Conservation (phyloP, 371 early-diverging fungal species). For the Dinochytrium kinnereticum region DNA sequence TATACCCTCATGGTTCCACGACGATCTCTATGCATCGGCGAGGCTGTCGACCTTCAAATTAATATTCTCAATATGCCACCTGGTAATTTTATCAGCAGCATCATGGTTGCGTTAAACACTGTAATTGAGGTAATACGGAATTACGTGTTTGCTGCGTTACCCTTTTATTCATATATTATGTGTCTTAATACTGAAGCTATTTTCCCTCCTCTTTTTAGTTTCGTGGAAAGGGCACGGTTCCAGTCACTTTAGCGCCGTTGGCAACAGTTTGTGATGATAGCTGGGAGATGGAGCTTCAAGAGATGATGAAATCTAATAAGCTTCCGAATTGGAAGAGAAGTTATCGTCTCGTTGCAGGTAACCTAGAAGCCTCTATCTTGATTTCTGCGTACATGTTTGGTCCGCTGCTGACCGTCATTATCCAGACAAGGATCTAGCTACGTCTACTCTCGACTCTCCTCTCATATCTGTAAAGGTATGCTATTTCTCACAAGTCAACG, state of each 20-base stretch:
- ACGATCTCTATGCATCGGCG: background rate
- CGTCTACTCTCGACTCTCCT: background rate
- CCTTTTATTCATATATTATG: background rate
- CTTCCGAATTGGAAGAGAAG: slow-evolving; percentile 3
- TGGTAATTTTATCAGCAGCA: background rate
- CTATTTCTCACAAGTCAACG: too few relatives aligned
- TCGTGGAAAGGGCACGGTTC: background rate
- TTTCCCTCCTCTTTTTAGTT: background rate
- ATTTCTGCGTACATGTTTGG: background rate
- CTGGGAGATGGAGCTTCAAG: background rate
- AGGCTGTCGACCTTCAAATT: background rate
- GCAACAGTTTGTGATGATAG: background rate
- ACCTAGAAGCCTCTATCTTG: too few relatives aligned
- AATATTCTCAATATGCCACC: slow-evolving; percentile 9
- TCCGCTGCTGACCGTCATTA: background rate
- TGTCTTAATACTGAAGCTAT: background rate
- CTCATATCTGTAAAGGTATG: slow-evolving; percentile 10
- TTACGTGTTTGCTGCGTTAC: too few relatives aligned
- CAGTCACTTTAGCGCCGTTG: background rate
- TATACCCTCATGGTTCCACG: slow-evolving; percentile 1
- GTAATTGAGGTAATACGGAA: slow-evolving; percentile 5
- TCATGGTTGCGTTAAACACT: background rate
- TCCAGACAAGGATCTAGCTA: background rate
- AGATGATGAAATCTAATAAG: background rate
- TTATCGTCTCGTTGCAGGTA: background rate